phyloP scores from a whole-genome alignment of 306 rosid genomes.

The Cicer yamashitae region DNA sequence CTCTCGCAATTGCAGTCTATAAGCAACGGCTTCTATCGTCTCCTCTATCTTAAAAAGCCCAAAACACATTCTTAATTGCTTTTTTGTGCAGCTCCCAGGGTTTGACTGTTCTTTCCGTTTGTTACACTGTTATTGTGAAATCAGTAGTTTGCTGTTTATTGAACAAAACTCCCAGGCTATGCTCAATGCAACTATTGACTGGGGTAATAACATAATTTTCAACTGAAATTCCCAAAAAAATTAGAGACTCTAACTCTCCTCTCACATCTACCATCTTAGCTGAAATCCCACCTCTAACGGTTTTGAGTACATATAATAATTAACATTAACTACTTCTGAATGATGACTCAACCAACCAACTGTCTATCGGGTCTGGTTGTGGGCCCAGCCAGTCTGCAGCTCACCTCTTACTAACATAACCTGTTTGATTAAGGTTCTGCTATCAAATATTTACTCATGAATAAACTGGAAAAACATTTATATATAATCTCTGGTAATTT shows the following conservation, averaged over 20 bases:
- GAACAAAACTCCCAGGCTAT: not conserved
- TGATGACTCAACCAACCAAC: not conserved
- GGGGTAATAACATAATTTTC: not conserved
- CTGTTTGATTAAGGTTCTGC: not conserved
- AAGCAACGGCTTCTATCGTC: not conserved
- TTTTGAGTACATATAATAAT: not conserved
- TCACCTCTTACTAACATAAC: not conserved
- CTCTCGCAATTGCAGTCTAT: not conserved
- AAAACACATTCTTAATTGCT: not conserved
- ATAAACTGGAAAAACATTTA: conserved; percentile 27
- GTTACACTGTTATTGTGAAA: not conserved
- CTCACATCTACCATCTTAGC: not conserved
- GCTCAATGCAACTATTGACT: not conserved
- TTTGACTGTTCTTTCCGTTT: not conserved
- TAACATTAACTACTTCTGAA: not conserved
- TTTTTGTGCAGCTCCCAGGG: not conserved
- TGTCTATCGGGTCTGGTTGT: not conserved
- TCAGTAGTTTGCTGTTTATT: not conserved
- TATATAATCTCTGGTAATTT: not conserved
- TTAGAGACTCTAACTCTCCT: not conserved
- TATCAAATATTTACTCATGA: conserved; percentile 17
- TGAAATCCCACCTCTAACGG: not conserved
- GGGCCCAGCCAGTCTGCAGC: not conserved
- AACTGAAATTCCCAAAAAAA: not conserved
- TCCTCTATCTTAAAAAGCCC: not conserved